Evolutionary conservation across 2,329 filamentous ascomycete species (phyloP).

Genomic region (Colletotrichum eremochloae): DNA sequence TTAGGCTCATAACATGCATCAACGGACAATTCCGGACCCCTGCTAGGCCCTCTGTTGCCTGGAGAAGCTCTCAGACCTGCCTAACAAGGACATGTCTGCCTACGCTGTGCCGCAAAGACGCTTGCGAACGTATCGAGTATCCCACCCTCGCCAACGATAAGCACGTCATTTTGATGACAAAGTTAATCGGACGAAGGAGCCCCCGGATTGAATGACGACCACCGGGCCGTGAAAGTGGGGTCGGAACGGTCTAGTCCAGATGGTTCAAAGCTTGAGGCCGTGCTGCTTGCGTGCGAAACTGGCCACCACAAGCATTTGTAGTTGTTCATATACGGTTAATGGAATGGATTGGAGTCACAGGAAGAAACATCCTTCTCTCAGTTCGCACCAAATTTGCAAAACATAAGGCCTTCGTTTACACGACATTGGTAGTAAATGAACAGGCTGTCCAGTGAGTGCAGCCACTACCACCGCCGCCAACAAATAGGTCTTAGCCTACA

Average conservation of each 20-base stretch:
- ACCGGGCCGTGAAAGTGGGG: background rate
- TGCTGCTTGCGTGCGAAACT: background rate
- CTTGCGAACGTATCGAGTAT: background rate
- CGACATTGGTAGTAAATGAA: background rate
- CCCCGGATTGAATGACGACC: no score
- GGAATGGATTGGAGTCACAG: background rate
- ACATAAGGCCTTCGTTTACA: background rate
- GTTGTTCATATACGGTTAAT: no score
- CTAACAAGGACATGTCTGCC: background rate
- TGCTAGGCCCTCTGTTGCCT: constrained; percentile 2
- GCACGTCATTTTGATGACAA: no score
- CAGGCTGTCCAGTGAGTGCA: background rate
- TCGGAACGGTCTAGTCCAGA: background rate
- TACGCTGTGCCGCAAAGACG: constrained; percentile 1
- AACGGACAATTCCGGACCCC: background rate
- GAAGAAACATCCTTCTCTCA: background rate
- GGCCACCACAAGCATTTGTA: background rate
- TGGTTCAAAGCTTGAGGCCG: background rate
- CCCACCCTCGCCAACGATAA: background rate
- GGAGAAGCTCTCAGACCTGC: background rate
- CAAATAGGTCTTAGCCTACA: background rate
- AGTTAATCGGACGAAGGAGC: no score
- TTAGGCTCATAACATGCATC: background rate
- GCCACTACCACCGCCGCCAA: background rate
- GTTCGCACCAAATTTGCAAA: background rate